Percentiles rank a stretch among this genome's conserved stretches.
Evolutionary conservation across 2,329 filamentous ascomycete species (phyloP).

Genomic region (Diatrype stigma): DNA sequence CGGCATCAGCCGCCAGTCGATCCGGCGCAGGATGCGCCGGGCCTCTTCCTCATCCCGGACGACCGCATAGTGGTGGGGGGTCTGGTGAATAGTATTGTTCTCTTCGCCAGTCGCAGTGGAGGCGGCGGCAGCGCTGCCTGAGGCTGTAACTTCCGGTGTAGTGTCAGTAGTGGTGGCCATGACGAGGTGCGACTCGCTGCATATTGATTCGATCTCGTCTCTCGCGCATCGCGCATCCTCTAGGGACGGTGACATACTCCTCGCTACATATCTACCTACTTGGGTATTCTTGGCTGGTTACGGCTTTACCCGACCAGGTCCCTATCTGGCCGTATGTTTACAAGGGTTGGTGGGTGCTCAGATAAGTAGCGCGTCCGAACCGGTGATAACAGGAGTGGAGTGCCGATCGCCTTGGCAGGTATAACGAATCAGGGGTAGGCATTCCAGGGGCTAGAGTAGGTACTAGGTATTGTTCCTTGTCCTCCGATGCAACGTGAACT

Average conservation of each 20-base stretch:
- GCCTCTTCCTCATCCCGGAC: constrained; percentile 11
- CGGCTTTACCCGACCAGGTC: neutral
- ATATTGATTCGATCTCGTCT: neutral
- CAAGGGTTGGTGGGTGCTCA: neutral
- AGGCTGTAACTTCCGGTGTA: neutral
- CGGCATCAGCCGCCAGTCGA: constrained; percentile 52
- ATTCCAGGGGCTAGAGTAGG: too few species aligned
- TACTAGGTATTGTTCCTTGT: too few species aligned
- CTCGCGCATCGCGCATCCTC: neutral
- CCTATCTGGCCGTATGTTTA: neutral
- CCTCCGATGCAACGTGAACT: too few species aligned
- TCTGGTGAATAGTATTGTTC: too few species aligned
- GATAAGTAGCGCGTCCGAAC: neutral
- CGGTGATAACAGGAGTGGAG: neutral
- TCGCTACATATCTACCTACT: too few species aligned
- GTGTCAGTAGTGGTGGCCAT: too few species aligned
- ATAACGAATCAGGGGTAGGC: neutral
- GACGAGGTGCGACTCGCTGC: neutral
- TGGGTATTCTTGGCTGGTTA: too few species aligned
- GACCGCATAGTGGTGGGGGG: neutral
- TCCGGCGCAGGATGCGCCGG: constrained; percentile 45
- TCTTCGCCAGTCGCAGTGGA: too few species aligned
- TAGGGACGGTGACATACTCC: too few species aligned
- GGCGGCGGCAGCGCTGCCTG: too few species aligned
- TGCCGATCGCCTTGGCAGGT: neutral